Evolutionary conservation across 1,139 yeast species (phyloP).

Genomic region (Hemisphaericaspora xylanilytica): DNA sequence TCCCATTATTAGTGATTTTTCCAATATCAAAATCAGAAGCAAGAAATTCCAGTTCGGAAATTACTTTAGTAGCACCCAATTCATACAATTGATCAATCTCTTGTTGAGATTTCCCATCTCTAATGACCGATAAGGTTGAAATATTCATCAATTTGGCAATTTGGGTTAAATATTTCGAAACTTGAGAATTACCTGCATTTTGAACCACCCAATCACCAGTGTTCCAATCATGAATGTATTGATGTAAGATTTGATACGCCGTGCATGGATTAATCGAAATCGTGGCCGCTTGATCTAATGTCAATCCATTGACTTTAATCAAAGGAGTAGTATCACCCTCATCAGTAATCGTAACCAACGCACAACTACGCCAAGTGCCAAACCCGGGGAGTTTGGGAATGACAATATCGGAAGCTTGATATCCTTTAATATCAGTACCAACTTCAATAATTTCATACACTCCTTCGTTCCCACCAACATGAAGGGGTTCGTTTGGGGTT

Average conservation of each 20-base stretch:
- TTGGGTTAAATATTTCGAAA: conserved; percentile 30
- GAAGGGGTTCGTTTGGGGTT: conserved; percentile 48
- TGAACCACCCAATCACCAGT: conserved; percentile 34
- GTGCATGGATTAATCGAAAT: conserved; percentile 35
- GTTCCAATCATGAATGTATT: conserved; percentile 29
- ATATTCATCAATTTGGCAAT: conserved; percentile 24
- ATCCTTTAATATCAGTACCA: conserved; percentile 21
- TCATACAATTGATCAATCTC: conserved; percentile 22
- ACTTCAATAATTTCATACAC: conserved; percentile 25
- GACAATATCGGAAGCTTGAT: conserved; percentile 30
- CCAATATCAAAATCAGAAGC: conserved; percentile 48
- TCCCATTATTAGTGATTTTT: conserved; percentile 44
- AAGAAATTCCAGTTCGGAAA: conserved; percentile 49
- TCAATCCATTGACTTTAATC: conserved; percentile 20
- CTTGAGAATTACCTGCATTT: conserved; percentile 38
- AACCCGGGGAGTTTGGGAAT: conserved; percentile 29
- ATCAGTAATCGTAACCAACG: conserved; percentile 19
- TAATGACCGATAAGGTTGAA: conserved; percentile 29
- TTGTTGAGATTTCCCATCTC: conserved; percentile 29
- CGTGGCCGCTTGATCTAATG: conserved; percentile 32
- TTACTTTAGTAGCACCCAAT: conserved; percentile 33
- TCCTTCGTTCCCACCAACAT: conserved; percentile 71
- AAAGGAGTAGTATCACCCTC: conserved; percentile 22
- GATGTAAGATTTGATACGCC: conserved; percentile 30
- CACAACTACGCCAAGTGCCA: conserved; percentile 38